Evolutionary conservation across 2,329 filamentous ascomycete genomes (phyloP).

Genomic region (Calonectria honghensis): DNA sequence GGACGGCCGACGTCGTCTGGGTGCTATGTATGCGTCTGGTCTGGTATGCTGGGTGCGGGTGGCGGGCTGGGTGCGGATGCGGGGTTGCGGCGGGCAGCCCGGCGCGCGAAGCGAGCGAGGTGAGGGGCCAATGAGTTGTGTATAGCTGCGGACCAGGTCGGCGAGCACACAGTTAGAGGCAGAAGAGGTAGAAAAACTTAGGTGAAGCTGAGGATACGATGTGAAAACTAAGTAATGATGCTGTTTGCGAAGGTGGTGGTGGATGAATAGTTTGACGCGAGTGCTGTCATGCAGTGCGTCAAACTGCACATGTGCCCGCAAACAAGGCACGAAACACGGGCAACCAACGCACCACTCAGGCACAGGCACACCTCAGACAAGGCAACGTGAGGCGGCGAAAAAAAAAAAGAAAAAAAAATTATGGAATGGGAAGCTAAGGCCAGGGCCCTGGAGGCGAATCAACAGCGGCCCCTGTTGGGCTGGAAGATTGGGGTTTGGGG

Average conservation of each 20-base stretch:
- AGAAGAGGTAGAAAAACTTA: constrained; percentile 20
- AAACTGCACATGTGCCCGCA: constrained; percentile 33
- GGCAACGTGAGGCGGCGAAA: constrained; percentile 30
- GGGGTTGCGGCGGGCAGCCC: constrained; percentile 46
- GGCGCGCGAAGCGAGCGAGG: constrained; percentile 41
- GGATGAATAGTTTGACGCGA: constrained; percentile 33
- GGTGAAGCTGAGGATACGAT: constrained; percentile 32
- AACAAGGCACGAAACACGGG: constrained; percentile 37
- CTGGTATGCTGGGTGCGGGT: constrained; percentile 44
- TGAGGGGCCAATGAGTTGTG: constrained; percentile 47
- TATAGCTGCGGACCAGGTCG: constrained; percentile 39
- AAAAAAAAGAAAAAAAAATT: constrained; percentile 37
- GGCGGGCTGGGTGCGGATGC: constrained; percentile 43
- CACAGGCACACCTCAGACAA: constrained; percentile 8
- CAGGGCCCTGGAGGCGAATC: constrained; percentile 34
- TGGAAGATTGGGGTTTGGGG: constrained; percentile 28
- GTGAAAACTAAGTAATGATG: constrained; percentile 26
- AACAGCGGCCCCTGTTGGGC: constrained; percentile 32
- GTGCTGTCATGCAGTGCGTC: constrained; percentile 27
- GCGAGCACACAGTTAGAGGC: constrained; percentile 13
- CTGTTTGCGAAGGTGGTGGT: neutral
- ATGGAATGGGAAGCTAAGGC: constrained; percentile 1
- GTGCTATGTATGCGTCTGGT: constrained; percentile 18
- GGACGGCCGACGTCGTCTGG: constrained; percentile 21
- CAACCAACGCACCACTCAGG: constrained; percentile 33